A percentile compares a stretch with the other conserved stretches of the same genome.
phyloP scores from a whole-genome alignment of 2,329 filamentous ascomycete species.

The Gnomoniopsis sp. region DNA sequence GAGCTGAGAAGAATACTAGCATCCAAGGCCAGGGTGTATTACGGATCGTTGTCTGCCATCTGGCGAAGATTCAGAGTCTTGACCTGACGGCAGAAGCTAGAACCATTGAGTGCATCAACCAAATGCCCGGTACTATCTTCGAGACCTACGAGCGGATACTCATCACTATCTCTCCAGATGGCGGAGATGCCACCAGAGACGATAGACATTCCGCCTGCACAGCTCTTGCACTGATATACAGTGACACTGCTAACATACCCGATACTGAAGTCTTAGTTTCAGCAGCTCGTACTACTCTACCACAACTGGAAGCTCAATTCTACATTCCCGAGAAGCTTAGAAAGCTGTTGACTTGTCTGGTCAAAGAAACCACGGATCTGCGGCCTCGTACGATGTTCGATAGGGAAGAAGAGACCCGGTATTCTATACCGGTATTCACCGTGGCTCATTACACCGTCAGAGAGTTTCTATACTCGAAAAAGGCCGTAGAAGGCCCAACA shows the following conservation, averaged over 20 bases:
- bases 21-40: background rate
- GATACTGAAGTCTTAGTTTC: background rate
- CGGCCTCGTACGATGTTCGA: background rate
- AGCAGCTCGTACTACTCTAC: background rate
- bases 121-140: background rate
- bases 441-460: slow-evolving; percentile 14
- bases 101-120: background rate
- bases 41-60: slow-evolving; percentile 4
- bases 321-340: background rate
- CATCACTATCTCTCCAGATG: background rate
- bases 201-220: slow-evolving; percentile 4
- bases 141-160: background rate
- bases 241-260: background rate
- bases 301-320: background rate
- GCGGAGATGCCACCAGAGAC: background rate
- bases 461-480: slow-evolving; percentile 2
- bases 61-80: background rate
- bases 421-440: background rate
- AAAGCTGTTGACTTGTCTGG: slow-evolving; percentile 1
- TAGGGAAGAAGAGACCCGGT: background rate
- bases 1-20: background rate
- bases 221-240: slow-evolving; percentile 5
- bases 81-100: background rate
- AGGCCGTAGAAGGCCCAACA: background rate
- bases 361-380: background rate